Evolutionary conservation across 768 basidiomycete genomes (phyloP).

Genomic region (Amanita pseudoporphyria): DNA sequence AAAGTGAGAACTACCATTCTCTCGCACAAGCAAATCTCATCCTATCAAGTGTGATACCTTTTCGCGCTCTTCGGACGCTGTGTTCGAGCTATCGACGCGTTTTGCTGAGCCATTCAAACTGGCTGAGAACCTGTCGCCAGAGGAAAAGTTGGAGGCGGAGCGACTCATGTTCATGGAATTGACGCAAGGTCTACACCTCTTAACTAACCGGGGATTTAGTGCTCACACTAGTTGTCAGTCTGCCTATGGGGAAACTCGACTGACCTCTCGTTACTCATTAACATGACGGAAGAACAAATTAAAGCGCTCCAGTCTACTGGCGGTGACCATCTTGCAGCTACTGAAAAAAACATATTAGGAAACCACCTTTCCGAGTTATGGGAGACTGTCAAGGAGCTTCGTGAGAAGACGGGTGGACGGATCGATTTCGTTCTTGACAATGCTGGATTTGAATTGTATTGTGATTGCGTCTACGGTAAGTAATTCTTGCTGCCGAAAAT

Average conservation of each 20-base stretch:
- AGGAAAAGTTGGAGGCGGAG: conserved; percentile 60
- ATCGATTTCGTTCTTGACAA: conserved; percentile 82
- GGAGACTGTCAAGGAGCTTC: conserved; percentile 62
- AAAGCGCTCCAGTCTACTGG: conserved; percentile 94
- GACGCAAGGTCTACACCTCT: conserved; percentile 51
- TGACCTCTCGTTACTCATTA: conserved; percentile 88
- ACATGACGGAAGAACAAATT: conserved; percentile 98
- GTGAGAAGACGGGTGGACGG: conserved; percentile 61
- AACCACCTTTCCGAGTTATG: conserved; percentile 69
- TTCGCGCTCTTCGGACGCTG: conserved; percentile 83
- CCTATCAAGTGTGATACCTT: conserved; percentile 78
- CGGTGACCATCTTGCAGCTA: conserved; percentile 89
- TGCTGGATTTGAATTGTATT: conserved; percentile 84
- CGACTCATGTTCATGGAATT: conserved; percentile 86
- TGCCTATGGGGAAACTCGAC: conserved; percentile 98
- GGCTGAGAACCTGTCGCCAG: conserved; percentile 37
- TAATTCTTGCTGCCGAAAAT: background rate
- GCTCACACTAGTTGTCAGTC: conserved; percentile 34
- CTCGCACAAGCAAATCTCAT: background rate
- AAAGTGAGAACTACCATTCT: conserved; percentile 38
- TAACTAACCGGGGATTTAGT: background rate
- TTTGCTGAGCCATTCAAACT: conserved; percentile 81
- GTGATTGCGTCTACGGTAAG: conserved; percentile 78
- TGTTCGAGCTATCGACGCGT: conserved; percentile 88
- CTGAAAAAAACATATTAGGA: conserved; percentile 93